Evolutionary conservation across 805 yeast species (phyloP).

Genomic region (Cyberlindnera maritima): DNA sequence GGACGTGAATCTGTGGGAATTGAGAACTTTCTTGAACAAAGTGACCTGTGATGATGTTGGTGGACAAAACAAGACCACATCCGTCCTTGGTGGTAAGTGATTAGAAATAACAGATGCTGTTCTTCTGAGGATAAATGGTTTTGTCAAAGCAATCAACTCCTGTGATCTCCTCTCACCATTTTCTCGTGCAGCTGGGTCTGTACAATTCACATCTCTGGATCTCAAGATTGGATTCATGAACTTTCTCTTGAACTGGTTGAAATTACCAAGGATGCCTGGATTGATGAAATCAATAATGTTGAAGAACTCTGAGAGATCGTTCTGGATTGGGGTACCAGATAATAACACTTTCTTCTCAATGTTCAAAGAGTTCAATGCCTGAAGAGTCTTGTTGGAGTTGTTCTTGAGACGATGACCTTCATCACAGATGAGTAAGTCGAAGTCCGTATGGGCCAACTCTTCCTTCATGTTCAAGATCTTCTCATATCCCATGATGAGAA

Average conservation of each 20-base stretch:
- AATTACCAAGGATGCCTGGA: slow-evolving; percentile 75
- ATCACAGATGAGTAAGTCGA: slow-evolving; percentile 79
- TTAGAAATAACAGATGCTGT: slow-evolving; percentile 55
- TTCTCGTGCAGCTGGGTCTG: slow-evolving; percentile 44
- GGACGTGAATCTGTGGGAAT: slow-evolving; percentile 28
- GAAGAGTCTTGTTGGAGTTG: slow-evolving; percentile 65
- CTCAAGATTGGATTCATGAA: slow-evolving; percentile 69
- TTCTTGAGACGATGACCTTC: slow-evolving; percentile 93
- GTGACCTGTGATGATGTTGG: slow-evolving; percentile 64
- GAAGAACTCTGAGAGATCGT: slow-evolving; percentile 81
- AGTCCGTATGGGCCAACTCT: slow-evolving; percentile 40
- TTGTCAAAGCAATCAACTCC: slow-evolving; percentile 64
- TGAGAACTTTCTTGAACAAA: slow-evolving; percentile 50
- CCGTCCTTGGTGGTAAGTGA: slow-evolving; percentile 72
- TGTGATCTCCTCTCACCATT: slow-evolving; percentile 60
- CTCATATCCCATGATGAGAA: slow-evolving; percentile 86
- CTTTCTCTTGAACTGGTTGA: slow-evolving; percentile 53
- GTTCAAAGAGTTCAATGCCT: slow-evolving; percentile 45
- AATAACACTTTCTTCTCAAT: slow-evolving; percentile 55
- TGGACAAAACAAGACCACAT: slow-evolving; percentile 69
- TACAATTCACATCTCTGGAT: slow-evolving; percentile 65
- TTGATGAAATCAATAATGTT: slow-evolving; percentile 79
- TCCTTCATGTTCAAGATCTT: slow-evolving; percentile 55
- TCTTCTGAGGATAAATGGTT: slow-evolving; percentile 68
- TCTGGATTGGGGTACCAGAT: slow-evolving; percentile 93